Evolutionary conservation across 2,329 filamentous ascomycete species (phyloP), one percentile per base, ranked within the genome.

Genomic region (Didymella glomerata): DNA sequence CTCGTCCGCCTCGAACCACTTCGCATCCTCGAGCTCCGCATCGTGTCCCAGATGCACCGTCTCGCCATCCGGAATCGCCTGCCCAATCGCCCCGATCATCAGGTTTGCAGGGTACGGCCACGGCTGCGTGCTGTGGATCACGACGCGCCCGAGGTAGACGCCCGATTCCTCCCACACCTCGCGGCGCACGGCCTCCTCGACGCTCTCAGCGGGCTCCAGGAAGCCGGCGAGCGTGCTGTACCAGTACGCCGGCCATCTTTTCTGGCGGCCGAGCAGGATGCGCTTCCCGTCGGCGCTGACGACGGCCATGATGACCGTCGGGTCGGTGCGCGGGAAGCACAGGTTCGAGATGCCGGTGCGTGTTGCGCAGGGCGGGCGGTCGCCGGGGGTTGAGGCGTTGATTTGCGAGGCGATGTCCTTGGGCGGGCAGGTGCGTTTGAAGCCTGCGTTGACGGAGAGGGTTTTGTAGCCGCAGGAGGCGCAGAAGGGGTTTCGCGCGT

Each of bases 281-380:
- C 87, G 86, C 65, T 88, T 85, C 48, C 90, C 90, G 68, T 96
- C 91, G 49, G 88, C 83, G 52, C 90, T 96, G 30, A 98, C 86
- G 11, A 97, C 89, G 0, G 93, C 94, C 80, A 96, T 93, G 79
- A 99, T 99, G 76, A 98, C 93, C 27, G 92, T 96, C 1, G 93
- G 93, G 70, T 97, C 93, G 2, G 94, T 97, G 49, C 93, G 87
- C 2, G 94, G 94, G 82, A 97, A 98, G 72, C 85, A 90, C 52
- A 97, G 84, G 78, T 99, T 99, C 30, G 93, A 96, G 45, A 99
- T 81, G 25, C 92, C 93, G 38, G 87, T 90, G 53, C 95, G 87
- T 0, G 93, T 96, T 8, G 86, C 88, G 78, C 95, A 99, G 18
- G 89, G 84, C 1, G 84, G 84, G 9, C 92, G 88, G 41, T 85